phyloP scores from a whole-genome alignment of 2,329 filamentous ascomycete species.

The Daldinia sp. region DNA sequence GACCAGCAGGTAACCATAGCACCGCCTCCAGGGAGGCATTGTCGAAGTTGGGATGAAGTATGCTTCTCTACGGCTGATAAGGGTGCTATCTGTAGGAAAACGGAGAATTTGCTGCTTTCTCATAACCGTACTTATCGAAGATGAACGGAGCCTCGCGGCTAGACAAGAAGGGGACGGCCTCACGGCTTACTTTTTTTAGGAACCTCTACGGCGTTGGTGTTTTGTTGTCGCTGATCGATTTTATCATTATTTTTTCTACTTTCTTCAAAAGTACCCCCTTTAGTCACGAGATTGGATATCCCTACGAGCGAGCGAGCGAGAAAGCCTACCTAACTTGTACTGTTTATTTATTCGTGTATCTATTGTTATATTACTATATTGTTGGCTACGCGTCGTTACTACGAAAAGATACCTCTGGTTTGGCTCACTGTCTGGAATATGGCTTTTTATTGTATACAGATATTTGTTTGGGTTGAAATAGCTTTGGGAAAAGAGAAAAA shows the following conservation, averaged over 20 bases:
- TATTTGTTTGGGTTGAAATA: not conserved
- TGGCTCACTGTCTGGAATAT: not conserved
- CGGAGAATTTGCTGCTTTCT: slow-evolving; percentile 20
- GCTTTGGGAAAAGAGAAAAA: not conserved
- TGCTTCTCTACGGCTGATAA: not conserved
- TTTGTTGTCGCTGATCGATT: not conserved
- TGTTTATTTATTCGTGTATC: slow-evolving; percentile 5
- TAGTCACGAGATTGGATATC: slow-evolving; percentile 25
- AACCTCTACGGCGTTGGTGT: slow-evolving; percentile 37
- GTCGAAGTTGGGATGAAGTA: slow-evolving; percentile 1
- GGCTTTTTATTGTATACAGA: not conserved
- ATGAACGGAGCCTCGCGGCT: slow-evolving; percentile 47
- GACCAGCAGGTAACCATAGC: slow-evolving; percentile 39
- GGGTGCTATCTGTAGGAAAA: slow-evolving; percentile 7
- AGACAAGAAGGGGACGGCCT: slow-evolving; percentile 44
- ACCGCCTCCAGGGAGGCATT: slow-evolving; percentile 33
- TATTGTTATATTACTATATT: slow-evolving; percentile 6
- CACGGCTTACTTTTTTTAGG: slow-evolving; percentile 44
- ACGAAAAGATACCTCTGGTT: slow-evolving; percentile 30
- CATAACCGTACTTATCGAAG: slow-evolving; percentile 39
- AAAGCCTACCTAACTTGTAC: not conserved
- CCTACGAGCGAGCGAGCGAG: slow-evolving; percentile 6
- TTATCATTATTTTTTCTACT: not conserved
- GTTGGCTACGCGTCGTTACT: slow-evolving; percentile 2
- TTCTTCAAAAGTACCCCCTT: slow-evolving; percentile 21